Base-by-base conservation (phyloP, 2,329 filamentous ascomycete genomes). In the Exophiala viscosa region DNA sequence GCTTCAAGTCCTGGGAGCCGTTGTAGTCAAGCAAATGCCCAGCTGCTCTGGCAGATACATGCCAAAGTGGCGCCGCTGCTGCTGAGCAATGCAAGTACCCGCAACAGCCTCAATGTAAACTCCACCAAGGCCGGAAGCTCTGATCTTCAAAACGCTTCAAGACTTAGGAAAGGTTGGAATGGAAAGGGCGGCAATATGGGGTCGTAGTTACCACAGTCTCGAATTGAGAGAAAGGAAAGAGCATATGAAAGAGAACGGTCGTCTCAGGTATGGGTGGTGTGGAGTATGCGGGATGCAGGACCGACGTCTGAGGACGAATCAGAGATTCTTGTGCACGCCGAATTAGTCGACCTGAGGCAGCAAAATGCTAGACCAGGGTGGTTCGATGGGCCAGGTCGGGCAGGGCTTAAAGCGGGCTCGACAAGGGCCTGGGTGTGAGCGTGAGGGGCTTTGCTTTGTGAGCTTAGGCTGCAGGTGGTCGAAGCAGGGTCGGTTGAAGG, bases 61-160 rank as follows among this genome's bases (percentile, higher is more conserved):
- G 45, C 48, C 55, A 51, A 17, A 33, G 36, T 35, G 35, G 28
- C 23, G 5, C n/a, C n/a, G 39, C 17, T 40, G 28, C 10, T 40
- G 42, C 47, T 46, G 46, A 28, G 23, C 48, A 42, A 58, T 59
- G 58, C 60, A 59, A 43, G 54, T 54, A 54, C 35, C 58, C 55
- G 53, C n/a, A 10, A 48, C 45, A 38, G 43, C 45, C 48, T 47
- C 43, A 52, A 48, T 45, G 17, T 20, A 32, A 40, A 39, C 28
- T 48, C 47, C 48, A 38, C 48, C 35, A 48, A 34, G 32, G 20
- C 43, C 38, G 38, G 34, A 10, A 48, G 47, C 4, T 9, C 17
- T 42, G 43, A 38, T 38, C 39, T 33, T 47, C 42, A 53, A 33
- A 46, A 13, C 15, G 20, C 10, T 36, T 28, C 23, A 14, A 51